Percentiles rank a stretch among this genome's conserved stretches.
These are phyloP conservation scores for Larix kaempferi DNA, from an alignment of 75 land plant genomes.

Conservation along the genomic window DNA sequence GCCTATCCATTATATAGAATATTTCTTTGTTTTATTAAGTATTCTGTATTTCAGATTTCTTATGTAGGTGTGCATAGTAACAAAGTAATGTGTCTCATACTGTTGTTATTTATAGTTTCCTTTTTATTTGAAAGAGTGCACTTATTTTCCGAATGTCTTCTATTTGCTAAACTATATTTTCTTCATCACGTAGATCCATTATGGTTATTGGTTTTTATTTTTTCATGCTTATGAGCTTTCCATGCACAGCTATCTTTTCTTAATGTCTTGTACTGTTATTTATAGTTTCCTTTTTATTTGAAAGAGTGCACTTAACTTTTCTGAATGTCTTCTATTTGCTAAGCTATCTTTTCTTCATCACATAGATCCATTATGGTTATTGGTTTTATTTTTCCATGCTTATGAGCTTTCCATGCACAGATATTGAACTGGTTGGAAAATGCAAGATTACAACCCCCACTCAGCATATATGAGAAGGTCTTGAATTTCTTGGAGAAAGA, in stretches of 20 bases:
- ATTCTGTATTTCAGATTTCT: too few species aligned
- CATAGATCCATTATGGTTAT: background rate
- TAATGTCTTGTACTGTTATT: too few species aligned
- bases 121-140: background rate
- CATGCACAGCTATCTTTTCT: conserved; percentile 21
- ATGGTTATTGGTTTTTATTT: background rate
- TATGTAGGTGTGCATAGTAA: too few species aligned
- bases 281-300: background rate
- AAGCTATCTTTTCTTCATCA: background rate
- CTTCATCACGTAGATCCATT: background rate
- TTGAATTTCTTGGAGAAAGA: conserved; percentile 32
- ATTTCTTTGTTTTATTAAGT: background rate
- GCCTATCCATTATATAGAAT: background rate
- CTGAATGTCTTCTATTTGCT: background rate
- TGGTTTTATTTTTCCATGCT: background rate
- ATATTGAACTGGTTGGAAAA: conserved; percentile 70
- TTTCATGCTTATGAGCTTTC: background rate
- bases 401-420: conserved; percentile 16
- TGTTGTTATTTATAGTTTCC: background rate
- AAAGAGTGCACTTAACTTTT: background rate
- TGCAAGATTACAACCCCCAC: conserved; percentile 43
- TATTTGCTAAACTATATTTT: background rate
- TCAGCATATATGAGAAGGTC: conserved; percentile 36
- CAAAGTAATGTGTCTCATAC: too few species aligned
- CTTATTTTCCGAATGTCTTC: background rate